Evolutionary conservation across 169 alveolate species (phyloP).

Genomic region (Plasmodium reichenowi): DNA sequence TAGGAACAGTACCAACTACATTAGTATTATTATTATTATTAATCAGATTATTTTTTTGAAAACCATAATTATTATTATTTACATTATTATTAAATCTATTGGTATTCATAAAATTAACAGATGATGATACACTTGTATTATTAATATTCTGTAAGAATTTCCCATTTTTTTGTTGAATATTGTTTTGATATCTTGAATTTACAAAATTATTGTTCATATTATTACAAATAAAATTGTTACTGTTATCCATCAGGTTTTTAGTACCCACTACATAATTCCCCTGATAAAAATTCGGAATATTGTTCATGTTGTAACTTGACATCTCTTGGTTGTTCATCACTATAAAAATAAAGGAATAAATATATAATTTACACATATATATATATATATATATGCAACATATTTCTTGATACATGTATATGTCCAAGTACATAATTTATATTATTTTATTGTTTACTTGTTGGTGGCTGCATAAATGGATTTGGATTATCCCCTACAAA

Average conservation of each 20-base stretch:
- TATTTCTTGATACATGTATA: neutral
- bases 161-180: constrained; percentile 15
- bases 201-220: constrained; percentile 20
- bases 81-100: constrained; percentile 32
- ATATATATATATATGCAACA: neutral
- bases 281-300: constrained; percentile 20
- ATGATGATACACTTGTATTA: neutral
- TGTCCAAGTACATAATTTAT: neutral
- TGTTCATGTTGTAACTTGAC: constrained; percentile 29
- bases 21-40: constrained; percentile 12
- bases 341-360: neutral
- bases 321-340: constrained; percentile 16
- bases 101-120: constrained; percentile 17
- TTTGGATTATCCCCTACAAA: constrained; percentile 45
- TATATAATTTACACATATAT: neutral
- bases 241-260: constrained; percentile 15
- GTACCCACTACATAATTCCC: constrained; percentile 10
- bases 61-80: constrained; percentile 10
- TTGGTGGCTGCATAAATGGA: constrained; percentile 52
- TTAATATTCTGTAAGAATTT: constrained; percentile 9
- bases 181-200: constrained; percentile 16
- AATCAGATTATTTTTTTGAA: constrained; percentile 22
- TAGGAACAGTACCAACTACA: neutral
- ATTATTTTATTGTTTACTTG: constrained; percentile 2
- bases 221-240: neutral